Percentiles rank a stretch among this genome's conserved stretches.
phyloP scores from a whole-genome alignment of 2,329 filamentous ascomycete species.

The Colletotrichum cordylinicola region DNA sequence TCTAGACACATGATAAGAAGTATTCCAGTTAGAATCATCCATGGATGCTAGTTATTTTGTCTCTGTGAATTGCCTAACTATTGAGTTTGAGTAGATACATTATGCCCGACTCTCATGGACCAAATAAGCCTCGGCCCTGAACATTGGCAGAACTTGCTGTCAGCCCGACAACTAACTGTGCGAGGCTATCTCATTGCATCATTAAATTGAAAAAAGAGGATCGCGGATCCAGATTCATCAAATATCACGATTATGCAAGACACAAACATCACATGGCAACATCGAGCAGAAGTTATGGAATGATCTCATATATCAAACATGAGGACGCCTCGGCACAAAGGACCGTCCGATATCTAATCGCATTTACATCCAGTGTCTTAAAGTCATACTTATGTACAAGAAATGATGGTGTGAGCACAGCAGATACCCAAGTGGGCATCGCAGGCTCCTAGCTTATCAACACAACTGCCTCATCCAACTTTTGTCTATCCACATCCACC shows the following conservation, averaged over 20 bases:
- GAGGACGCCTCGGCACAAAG: conserved; percentile 4
- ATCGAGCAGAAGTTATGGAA: background rate
- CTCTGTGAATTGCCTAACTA: too few relatives aligned
- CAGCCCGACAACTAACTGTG: too few relatives aligned
- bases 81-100: too few relatives aligned
- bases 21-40: too few relatives aligned
- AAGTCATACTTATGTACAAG: conserved; percentile 21
- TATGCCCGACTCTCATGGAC: too few relatives aligned
- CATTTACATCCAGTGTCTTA: conserved; percentile 19
- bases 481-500: background rate
- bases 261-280: accelerated
- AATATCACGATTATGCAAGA: accelerated
- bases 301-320: conserved; percentile 12
- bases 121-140: too few relatives aligned
- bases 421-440: background rate
- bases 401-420: background rate
- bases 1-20: too few relatives aligned
- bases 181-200: too few relatives aligned
- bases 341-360: background rate
- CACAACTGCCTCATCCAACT: background rate
- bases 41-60: too few relatives aligned
- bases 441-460: background rate
- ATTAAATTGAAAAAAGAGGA: too few relatives aligned
- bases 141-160: too few relatives aligned
- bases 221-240: too few relatives aligned